Base-by-base conservation (phyloP, 108 stramenopile species). In the Aurantiochytrium sp. region DNA sequence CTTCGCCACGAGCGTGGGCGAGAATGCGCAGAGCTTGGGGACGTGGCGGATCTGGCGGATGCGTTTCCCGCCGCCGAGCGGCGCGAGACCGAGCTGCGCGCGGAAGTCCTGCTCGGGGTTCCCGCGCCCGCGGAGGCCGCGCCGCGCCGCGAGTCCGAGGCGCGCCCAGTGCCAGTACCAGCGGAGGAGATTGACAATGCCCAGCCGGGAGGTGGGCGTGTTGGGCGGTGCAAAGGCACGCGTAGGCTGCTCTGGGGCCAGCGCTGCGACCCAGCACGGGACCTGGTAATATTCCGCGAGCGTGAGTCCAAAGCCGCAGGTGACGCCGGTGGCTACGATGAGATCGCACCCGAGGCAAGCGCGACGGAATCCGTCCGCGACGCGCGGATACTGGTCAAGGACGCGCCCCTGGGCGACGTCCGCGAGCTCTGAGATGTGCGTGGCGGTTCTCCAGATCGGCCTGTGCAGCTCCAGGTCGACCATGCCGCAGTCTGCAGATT, bases 91-190 rank as follows among this genome's bases (percentile, higher is more conserved):
- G 0, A 81, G 73, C 45, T 81, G 36, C 19, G 42, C 8, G 32
- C 88, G 88, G 24, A 73, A 88, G 45, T 10, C 88, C 45, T 41
- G 22, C 37, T 88, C 88, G 8, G 24, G 55, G 24, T 85, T 50
- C 4, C 30, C 41, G 1, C 39, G 39, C 19, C 73, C 45, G 53
- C 48, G 19, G 2, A 31, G 34, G 15, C 31, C 42, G 6, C 54
- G 24, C 5, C 15, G 27, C 37, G 54, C 39, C 4, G 88, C 88
- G 8, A 86, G 1, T 19, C 19, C 52, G 36, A 88, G 19, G n/a
- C 45, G 42, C 4, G 15, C 86, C 45, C 39, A 81, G 45, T 81
- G 39, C 73, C 39, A 41, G 30, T 81, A 81, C 73, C 73, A 81
- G 45, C 73, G 73, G 8, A 81, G 27, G 17, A 81, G 17, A 48